phyloP scores from a whole-genome alignment of 2,329 filamentous ascomycete species.

The Sporothrix dimorphospora region DNA sequence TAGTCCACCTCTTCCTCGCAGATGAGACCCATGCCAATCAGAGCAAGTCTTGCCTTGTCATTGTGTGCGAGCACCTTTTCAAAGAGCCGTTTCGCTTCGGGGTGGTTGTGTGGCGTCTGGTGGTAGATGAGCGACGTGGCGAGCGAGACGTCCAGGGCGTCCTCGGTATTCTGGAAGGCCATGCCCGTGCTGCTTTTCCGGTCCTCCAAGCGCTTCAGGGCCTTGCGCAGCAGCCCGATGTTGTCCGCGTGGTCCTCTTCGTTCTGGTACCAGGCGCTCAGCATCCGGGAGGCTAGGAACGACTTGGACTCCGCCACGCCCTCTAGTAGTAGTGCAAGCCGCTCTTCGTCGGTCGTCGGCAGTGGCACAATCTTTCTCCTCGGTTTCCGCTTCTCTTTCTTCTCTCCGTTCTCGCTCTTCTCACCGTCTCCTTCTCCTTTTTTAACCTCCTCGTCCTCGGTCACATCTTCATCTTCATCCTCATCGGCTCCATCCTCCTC shows the following conservation, averaged over 20 bases:
- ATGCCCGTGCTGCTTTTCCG: constrained; percentile 71
- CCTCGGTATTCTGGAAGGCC: constrained; percentile 67
- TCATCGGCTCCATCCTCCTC: constrained; percentile 12
- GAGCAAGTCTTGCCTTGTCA: constrained; percentile 72
- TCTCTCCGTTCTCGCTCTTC: constrained; percentile 37
- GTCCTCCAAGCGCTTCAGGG: constrained; percentile 61
- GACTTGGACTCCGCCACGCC: constrained; percentile 71
- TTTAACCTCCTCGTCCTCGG: not conserved
- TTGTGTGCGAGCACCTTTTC: constrained; percentile 78
- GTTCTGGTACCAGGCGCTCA: constrained; percentile 80
- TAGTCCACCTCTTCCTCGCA: constrained; percentile 94
- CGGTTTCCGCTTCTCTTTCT: not conserved
- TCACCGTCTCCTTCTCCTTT: not conserved
- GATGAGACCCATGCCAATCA: constrained; percentile 89
- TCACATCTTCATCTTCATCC: not conserved
- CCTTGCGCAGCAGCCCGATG: constrained; percentile 78
- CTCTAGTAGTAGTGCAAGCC: constrained; percentile 78
- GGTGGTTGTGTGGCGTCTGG: constrained; percentile 85
- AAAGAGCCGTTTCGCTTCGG: constrained; percentile 85
- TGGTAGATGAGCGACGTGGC: constrained; percentile 89
- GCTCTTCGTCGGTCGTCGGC: constrained; percentile 73
- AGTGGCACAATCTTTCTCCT: constrained; percentile 42
- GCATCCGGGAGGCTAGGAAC: constrained; percentile 78
- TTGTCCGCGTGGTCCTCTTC: constrained; percentile 84
- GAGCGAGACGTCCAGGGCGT: constrained; percentile 75